phyloP scores from a whole-genome alignment of 352 stramenopile species.

The Phytophthora litchii region DNA sequence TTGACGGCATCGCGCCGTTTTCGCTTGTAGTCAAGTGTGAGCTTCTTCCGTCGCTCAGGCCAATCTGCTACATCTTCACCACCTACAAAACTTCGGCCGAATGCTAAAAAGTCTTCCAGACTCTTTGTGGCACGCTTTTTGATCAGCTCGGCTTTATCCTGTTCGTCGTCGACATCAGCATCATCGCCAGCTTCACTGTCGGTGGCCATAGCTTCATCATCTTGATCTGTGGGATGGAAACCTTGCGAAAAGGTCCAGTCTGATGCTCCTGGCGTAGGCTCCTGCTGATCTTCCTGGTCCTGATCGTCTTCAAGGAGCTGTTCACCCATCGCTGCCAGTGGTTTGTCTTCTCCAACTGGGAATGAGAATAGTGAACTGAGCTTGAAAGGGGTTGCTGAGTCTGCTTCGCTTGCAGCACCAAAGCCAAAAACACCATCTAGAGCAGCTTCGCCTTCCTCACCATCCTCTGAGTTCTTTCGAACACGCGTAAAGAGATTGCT shows the following conservation, averaged over 20 bases:
- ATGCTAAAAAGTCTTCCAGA: slow-evolving; percentile 69
- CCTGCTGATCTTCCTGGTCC: slow-evolving; percentile 39
- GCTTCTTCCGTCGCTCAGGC: slow-evolving; percentile 68
- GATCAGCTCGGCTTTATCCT: slow-evolving; percentile 16
- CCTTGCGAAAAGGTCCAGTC: slow-evolving; percentile 33
- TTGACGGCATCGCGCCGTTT: slow-evolving; percentile 81
- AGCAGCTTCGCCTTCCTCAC: slow-evolving; percentile 71
- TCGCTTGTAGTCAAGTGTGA: slow-evolving; percentile 83
- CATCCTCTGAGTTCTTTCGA: slow-evolving; percentile 85
- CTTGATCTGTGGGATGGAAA: slow-evolving; percentile 25
- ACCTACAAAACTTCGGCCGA: slow-evolving; percentile 56
- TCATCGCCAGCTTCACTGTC: slow-evolving; percentile 49
- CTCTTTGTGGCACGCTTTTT: slow-evolving; percentile 48
- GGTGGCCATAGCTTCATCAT: slow-evolving; percentile 39
- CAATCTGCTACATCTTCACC: slow-evolving; percentile 43
- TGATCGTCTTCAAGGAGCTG: slow-evolving; percentile 56
- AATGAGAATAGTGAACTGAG: slow-evolving; percentile 78
- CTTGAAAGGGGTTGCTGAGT: slow-evolving; percentile 52
- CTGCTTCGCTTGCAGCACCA: slow-evolving; percentile 2
- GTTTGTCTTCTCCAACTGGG: slow-evolving; percentile 54
- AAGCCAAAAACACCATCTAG: slow-evolving; percentile 72
- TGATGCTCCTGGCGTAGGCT: slow-evolving; percentile 4
- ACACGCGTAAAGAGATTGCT: slow-evolving; percentile 78
- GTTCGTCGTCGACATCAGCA: slow-evolving; percentile 25
- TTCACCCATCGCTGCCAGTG: slow-evolving; percentile 50